Conservation (phyloP, 805 yeast species). For the Barnettozyma sucrosica region DNA sequence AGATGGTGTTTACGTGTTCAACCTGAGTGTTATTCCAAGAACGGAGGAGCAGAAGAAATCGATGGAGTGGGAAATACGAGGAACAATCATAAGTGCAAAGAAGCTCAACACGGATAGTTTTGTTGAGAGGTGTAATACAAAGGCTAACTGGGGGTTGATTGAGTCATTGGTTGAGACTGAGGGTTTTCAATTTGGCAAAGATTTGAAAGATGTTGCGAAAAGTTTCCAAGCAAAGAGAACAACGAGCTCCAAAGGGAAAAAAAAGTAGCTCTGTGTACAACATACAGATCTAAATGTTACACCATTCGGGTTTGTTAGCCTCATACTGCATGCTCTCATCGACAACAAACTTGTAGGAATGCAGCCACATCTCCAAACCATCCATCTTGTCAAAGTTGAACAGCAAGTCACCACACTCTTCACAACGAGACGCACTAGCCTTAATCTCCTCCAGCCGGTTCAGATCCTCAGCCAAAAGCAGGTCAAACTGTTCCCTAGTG, state of each 20-base stretch:
- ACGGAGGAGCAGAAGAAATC: slow-evolving; percentile 2
- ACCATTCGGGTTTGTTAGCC: slow-evolving; percentile 21
- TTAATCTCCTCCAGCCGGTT: slow-evolving; percentile 10
- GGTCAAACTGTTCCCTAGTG: slow-evolving; percentile 12
- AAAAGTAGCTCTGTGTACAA: not conserved
- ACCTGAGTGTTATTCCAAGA: slow-evolving; percentile 15
- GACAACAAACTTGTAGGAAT: slow-evolving; percentile 19
- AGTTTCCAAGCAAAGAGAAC: not conserved
- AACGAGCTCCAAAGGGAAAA: not conserved
- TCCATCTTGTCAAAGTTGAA: slow-evolving; percentile 13
- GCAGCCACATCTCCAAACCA: slow-evolving; percentile 21
- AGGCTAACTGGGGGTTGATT: slow-evolving; percentile 16
- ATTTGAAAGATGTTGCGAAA: slow-evolving; percentile 3
- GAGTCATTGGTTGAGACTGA: slow-evolving; percentile 6
- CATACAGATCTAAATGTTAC: slow-evolving; percentile 10
- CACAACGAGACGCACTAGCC: slow-evolving; percentile 32
- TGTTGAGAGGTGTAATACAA: slow-evolving; percentile 3
- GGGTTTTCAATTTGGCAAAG: slow-evolving; percentile 9
- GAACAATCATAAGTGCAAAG: slow-evolving; percentile 6
- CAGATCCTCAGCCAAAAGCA: slow-evolving; percentile 12
- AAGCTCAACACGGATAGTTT: not conserved
- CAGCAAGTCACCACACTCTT: slow-evolving; percentile 16
- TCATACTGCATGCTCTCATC: slow-evolving; percentile 14
- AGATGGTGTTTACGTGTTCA: slow-evolving; percentile 22
- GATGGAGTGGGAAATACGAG: slow-evolving; percentile 6